Evolutionary conservation across 2,329 filamentous ascomycete genomes (phyloP).

Genomic region (Pseudopyrenochaeta lycopersici): DNA sequence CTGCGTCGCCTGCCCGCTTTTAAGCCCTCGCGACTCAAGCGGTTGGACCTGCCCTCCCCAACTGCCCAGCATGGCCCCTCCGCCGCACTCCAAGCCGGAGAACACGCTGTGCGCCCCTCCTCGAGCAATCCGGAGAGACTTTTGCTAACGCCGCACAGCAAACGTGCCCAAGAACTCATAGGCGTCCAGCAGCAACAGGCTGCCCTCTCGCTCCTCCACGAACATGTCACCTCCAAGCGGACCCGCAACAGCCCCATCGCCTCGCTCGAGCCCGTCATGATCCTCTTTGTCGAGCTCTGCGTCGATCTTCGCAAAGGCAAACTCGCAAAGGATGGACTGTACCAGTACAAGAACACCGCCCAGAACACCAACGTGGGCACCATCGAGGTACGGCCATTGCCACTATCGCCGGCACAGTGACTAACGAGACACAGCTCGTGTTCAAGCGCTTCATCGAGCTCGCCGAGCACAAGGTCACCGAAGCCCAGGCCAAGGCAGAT

Average conservation of each 20-base stretch:
- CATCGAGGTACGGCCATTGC: conserved; percentile 76
- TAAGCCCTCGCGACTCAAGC: conserved; percentile 39
- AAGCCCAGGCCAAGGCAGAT: conserved; percentile 94
- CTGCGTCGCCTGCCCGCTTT: conserved; percentile 39
- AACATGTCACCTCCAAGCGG: conserved; percentile 98
- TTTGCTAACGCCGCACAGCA: conserved; percentile 30
- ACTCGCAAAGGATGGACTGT: conserved; percentile 96
- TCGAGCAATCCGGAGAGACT: background rate
- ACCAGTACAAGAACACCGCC: conserved; percentile 99
- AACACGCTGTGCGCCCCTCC: conserved; percentile 75
- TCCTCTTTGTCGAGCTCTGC: conserved; percentile 94
- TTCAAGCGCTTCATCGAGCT: conserved; percentile 98
- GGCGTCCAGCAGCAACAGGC: conserved; percentile 93
- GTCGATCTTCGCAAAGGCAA: conserved; percentile 99
- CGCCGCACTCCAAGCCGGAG: conserved; percentile 96
- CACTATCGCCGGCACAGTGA: background rate
- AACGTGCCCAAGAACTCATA: conserved; percentile 97
- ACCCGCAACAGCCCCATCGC: conserved; percentile 97
- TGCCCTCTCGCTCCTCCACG: conserved; percentile 93
- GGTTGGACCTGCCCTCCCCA: conserved; percentile 34
- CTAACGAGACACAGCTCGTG: conserved; percentile 65
- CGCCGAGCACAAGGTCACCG: conserved; percentile 93
- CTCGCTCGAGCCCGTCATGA: conserved; percentile 97
- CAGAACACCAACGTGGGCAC: conserved; percentile 99
- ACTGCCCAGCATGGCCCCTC: conserved; percentile 79